Evolutionary conservation across 495 filamentous ascomycete genomes (phyloP).

Genomic region (Penicillium angulare): DNA sequence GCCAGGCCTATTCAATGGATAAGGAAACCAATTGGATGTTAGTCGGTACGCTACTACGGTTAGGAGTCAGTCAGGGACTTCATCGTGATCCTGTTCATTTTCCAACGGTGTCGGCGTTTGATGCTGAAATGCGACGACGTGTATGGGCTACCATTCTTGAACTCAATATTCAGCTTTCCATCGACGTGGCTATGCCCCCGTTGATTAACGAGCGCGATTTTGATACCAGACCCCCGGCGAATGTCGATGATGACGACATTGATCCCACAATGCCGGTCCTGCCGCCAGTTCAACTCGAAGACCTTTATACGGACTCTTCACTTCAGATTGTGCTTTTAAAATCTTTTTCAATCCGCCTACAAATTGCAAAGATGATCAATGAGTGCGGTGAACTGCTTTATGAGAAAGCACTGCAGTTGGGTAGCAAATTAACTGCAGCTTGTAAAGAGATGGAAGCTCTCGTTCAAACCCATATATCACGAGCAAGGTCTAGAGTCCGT

Average conservation of each 20-base stretch:
- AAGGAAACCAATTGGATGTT: conserved; percentile 48
- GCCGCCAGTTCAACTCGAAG: conserved; percentile 24
- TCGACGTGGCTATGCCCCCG: conserved; percentile 50
- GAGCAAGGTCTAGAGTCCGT: background rate
- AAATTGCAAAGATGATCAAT: conserved; percentile 40
- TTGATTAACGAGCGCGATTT: conserved; percentile 49
- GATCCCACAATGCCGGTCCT: conserved; percentile 25
- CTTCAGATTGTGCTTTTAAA: conserved; percentile 45
- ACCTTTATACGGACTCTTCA: conserved; percentile 44
- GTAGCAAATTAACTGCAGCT: conserved; percentile 26
- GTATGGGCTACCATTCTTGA: conserved; percentile 61
- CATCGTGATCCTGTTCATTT: conserved; percentile 54
- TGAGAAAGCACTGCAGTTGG: conserved; percentile 36
- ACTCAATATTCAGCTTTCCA: conserved; percentile 46
- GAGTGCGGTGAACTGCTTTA: conserved; percentile 42
- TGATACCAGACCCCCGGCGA: conserved; percentile 50
- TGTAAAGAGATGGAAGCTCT: conserved; percentile 21
- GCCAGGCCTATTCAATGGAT: conserved; percentile 45
- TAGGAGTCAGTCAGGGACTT: conserved; percentile 51
- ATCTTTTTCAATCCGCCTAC: conserved; percentile 40
- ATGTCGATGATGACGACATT: conserved; percentile 53
- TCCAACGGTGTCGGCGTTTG: conserved; percentile 40
- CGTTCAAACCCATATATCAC: conserved; percentile 4
- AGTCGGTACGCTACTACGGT: conserved; percentile 44
- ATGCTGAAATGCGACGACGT: conserved; percentile 51